Base-by-base conservation (phyloP, 225 moss, liverwort and hornwort species). In the Ulota crispa region DNA sequence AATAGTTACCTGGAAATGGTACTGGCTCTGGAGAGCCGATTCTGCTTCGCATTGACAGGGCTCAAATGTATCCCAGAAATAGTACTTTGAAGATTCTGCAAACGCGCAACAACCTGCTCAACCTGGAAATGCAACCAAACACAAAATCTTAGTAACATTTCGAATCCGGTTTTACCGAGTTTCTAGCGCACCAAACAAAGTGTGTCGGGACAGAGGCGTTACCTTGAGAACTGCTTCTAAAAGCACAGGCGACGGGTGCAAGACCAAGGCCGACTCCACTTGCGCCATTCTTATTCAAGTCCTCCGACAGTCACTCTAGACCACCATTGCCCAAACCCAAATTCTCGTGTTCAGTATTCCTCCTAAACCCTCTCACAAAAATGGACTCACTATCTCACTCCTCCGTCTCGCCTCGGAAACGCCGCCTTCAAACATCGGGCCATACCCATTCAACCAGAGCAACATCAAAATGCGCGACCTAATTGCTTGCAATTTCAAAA, bases 171-270 rank as follows among this genome's bases (percentile, higher is more conserved):
- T 4, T 39, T 42, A 2, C 11, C 62, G 9, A 6, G 5, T n/a
- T 3, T 18, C 31, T 30, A 19, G 27, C 1, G 13, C 2, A 6
- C 0, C 0, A n/a, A 68, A 55, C 0, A n/a, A 68, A 55, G 2
- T 12, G 13, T 2, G 50, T 7, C 8, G 15, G 64, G 52, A 15
- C 21, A 56, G 39, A 73, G 27, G 4, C 65, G 3, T 67, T 85
- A 91, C 91, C 91, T 91, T 91, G 1, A 86, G 82, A 81, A 91
- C 88, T 1, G 91, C 91, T 69, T 91, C 86, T 66, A 86, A 53
- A 2, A 91, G 88, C 63, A 91, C 83, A n/a, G 91, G 91, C 43
- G 91, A 86, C 41, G 91, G 91, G 65, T 91, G 88, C 80, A 88
- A 54, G 8, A 80, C 71, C 80, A 86, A 64, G 16, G 82, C 75